Base-by-base conservation (phyloP, 805 yeast genomes). In the Scheffersomyces stipitis region DNA sequence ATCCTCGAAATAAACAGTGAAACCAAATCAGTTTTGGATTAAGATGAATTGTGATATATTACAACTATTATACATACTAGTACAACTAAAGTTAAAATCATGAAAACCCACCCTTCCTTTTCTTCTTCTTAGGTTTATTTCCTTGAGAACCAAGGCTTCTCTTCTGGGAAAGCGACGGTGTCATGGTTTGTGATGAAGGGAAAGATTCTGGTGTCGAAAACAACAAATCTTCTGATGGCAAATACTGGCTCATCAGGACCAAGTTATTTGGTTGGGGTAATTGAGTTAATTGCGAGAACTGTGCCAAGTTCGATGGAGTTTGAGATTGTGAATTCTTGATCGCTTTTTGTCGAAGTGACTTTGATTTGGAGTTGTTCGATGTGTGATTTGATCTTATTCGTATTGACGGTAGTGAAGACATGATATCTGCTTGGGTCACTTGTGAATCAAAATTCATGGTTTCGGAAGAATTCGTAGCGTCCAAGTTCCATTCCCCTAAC, bases 61-160 rank as follows among this genome's bases (percentile, higher is more conserved):
- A 18, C 15, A 37, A 14, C 13, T 33, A 27, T 27, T 16, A 18
- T 27, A 31, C 22, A 35, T 37, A 17, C 15, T 31, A 22, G 17
- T 20, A 20, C 24, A 20, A 20, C 7, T n/a, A n/a, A n/a, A n/a
- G n/a, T n/a, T n/a, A n/a, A n/a, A n/a, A 12, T 51, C 48, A 75
- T 18, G 70, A 72, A 54, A 76, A 76, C 3, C 81, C 81, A 12
- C 78, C 69, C 38, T 68, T 64, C 44, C 64, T 69, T 51, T 69
- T 73, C 60, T 69, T 73, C 47, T 60, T 66, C 48, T 57, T 62
- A 38, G 54, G 58, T 14, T 37, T 38, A 26, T 47, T 48, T 13
- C 48, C 42, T 14, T 37, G 40, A 23, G 36, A 32, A 10, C 28
- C 29, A 7, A 14, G 27, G 36, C 22, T 31, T 10, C 30, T 33